Conservation (phyloP, 2,329 filamentous ascomycete species). For the Trichoderma arundinaceum region DNA sequence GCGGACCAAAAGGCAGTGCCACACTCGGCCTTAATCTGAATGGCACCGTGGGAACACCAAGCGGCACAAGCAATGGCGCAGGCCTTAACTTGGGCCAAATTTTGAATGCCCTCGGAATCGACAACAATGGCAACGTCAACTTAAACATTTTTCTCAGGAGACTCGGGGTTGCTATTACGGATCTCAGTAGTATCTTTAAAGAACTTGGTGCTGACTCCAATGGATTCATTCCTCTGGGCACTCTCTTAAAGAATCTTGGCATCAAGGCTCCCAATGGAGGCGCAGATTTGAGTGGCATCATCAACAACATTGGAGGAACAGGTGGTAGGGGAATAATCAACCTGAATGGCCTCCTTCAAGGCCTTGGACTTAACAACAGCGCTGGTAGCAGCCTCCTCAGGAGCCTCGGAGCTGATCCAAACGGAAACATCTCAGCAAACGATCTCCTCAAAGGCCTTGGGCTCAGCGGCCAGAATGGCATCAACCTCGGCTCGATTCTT, state of each 20-base stretch:
- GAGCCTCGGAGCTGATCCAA: background rate
- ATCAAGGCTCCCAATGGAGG: background rate
- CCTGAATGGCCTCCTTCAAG: background rate
- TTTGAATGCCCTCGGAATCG: background rate
- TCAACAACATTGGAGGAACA: background rate
- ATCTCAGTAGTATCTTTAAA: background rate
- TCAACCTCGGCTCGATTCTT: background rate
- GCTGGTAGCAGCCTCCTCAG: background rate
- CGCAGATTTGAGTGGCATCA: background rate
- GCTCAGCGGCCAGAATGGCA: background rate
- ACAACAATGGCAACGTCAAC: background rate
- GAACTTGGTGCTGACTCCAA: background rate
- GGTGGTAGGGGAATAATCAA: background rate
- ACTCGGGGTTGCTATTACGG: background rate
- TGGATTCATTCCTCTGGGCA: background rate
- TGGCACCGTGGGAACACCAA: background rate
- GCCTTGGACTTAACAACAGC: background rate
- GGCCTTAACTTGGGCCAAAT: background rate
- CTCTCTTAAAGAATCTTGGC: background rate
- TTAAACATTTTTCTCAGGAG: background rate
- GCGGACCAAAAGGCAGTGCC: background rate
- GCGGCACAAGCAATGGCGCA: background rate
- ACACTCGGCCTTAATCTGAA: background rate
- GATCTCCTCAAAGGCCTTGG: constrained; percentile 9
- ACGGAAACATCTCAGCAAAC: background rate